These are phyloP conservation scores for Cornus suecica DNA, from an alignment of 148 eudicot genomes.

Conservation along the genomic window DNA sequence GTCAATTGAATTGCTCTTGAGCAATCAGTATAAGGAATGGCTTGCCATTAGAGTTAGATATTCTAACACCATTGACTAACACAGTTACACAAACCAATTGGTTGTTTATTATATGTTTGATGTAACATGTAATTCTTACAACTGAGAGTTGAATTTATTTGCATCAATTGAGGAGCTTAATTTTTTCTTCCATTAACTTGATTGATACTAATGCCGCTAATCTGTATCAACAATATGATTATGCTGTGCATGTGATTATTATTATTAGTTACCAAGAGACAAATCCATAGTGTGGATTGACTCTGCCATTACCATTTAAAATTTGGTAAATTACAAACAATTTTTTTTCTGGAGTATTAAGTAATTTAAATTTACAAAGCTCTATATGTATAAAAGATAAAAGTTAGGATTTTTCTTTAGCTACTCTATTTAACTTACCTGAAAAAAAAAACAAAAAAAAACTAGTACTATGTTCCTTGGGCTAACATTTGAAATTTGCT, in stretches of 20 bases:
- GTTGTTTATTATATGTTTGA: background rate
- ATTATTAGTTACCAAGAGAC: background rate
- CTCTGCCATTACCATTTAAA: too few species aligned
- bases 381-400: too few species aligned
- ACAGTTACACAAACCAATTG: background rate
- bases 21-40: background rate
- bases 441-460: too few species aligned
- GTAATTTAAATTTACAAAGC: too few species aligned
- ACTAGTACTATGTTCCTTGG: background rate
- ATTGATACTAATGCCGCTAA: too few species aligned
- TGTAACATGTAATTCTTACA: background rate
- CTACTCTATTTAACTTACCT: too few species aligned
- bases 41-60: background rate
- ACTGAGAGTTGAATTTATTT: background rate
- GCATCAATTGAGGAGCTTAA: background rate
- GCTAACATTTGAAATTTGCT: background rate
- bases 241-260: background rate
- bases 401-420: too few species aligned
- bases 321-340: too few species aligned
- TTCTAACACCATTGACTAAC: background rate
- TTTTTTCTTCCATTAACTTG: background rate
- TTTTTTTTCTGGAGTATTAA: too few species aligned
- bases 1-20: background rate
- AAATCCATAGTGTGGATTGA: background rate
- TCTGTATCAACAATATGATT: background rate